Evolutionary conservation across 148 eudicot genomes (phyloP), one percentile per base, ranked within the genome.

Genomic region (Nepenthes gracilis): DNA sequence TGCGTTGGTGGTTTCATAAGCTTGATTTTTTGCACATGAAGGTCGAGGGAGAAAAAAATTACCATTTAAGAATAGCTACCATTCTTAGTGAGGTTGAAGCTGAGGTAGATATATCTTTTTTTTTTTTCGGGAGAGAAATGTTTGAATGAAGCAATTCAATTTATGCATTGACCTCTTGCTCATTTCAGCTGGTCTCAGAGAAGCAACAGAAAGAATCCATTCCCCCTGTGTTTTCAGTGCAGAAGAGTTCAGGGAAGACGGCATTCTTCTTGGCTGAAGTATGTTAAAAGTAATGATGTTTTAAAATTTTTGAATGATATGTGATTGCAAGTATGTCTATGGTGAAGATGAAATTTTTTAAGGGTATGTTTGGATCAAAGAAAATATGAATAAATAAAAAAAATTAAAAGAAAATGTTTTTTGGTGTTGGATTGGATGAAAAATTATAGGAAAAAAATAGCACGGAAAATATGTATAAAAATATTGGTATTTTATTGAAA

Each of bases 211-310:
- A 83, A 79, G 98, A 88, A 71, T 85, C 94, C 64, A 79, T 80
- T 73, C 98, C 96, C 63, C 98, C 94, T 58, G 77, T 65, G 58
- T 58, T 76, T 54, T 80, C 90, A 43, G 53, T 77, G 35, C 75
- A 72, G 61, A 79, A 65, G 60, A 48, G 71, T 52, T 76, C 86
- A 34, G 90, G 73, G 61, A 92, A 82, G 69, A 83, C 87, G 36
- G 80, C 84, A 72, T 92, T 78, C 68, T 83, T 78, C 77, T 70
- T 92, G 79, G 98, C 98, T 43, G 96, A 88, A 86, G 98, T 88
- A 92, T 48, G 70, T 69, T 50, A 50, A 13, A 10, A 10, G 13
- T 49, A 49, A 49, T 49, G n/a, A 49, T 45, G 9, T 54, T 40
- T 40, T 40, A 40, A 3, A 8, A 40, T 40, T 23, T 23, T 40